Evolutionary conservation across 2,329 filamentous ascomycete species (phyloP).

Genomic region (Neonectria sp.): DNA sequence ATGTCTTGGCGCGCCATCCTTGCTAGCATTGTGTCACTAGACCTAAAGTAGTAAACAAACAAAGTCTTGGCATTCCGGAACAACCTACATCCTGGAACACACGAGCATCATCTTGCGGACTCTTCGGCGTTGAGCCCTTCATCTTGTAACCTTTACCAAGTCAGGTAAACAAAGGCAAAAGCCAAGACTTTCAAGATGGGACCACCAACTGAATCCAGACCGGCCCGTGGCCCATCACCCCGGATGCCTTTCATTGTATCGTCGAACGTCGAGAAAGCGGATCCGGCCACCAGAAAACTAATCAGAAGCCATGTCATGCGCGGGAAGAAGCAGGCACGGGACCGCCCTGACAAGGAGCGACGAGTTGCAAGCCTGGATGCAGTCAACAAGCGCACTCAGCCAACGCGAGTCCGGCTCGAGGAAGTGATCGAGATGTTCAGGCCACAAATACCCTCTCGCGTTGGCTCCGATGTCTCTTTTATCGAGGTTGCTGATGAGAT

Average conservation of each 20-base stretch:
- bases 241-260: conserved; percentile 19
- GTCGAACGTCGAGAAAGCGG: conserved; percentile 9
- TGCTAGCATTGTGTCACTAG: too few relatives aligned
- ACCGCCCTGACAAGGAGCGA: neutral
- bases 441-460: conserved; percentile 5
- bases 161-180: conserved; percentile 9
- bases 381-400: neutral
- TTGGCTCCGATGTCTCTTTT: conserved; percentile 14
- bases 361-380: neutral
- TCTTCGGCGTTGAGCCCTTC: neutral
- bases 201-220: neutral
- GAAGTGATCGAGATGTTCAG: conserved; percentile 16
- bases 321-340: conserved; percentile 11
- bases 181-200: conserved; percentile 19
- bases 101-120: conserved; percentile 2
- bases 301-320: conserved; percentile 27
- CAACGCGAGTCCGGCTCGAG: conserved; percentile 8
- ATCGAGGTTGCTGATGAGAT: conserved; percentile 13
- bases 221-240: neutral
- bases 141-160: conserved; percentile 7
- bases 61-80: conserved; percentile 18
- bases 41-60: too few relatives aligned
- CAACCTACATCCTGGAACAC: conserved; percentile 1
- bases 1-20: neutral
- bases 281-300: conserved; percentile 15